These are phyloP conservation scores for Artemisia annua DNA, from an alignment of 129 eudicot genomes.

Conservation along the genomic window DNA sequence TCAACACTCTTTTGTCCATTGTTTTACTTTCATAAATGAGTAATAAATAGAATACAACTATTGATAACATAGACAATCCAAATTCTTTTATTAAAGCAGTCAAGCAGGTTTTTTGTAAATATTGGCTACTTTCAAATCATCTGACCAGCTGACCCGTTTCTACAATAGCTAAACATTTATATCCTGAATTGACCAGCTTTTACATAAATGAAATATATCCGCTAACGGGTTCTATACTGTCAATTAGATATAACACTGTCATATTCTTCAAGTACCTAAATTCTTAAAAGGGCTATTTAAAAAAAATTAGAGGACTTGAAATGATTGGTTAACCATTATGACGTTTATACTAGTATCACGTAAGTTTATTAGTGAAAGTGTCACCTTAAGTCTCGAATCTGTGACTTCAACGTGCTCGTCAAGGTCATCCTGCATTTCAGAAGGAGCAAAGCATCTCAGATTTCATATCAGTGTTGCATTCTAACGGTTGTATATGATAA, in stretches of 20 bases:
- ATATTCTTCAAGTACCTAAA: not conserved
- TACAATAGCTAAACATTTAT: not conserved
- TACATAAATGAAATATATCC: not conserved
- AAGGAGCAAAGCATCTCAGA: conserved; percentile 19
- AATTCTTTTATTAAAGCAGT: not conserved
- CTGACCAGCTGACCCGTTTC: not conserved
- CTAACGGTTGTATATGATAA: not conserved
- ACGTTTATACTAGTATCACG: not conserved
- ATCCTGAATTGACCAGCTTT: conserved; percentile 5
- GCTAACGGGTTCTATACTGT: too few relatives aligned
- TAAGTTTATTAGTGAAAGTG: conserved; percentile 4
- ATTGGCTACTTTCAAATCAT: not conserved
- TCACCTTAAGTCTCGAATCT: conserved; percentile 82
- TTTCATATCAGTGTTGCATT: conserved; percentile 15
- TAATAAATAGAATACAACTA: not conserved
- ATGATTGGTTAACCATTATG: not conserved
- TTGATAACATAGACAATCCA: not conserved
- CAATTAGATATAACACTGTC: too few relatives aligned
- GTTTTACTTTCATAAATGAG: too few relatives aligned
- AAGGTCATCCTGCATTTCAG: conserved; percentile 72
- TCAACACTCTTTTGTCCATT: too few relatives aligned
- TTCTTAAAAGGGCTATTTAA: not conserved
- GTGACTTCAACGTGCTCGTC: conserved; percentile 82
- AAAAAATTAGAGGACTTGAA: not conserved
- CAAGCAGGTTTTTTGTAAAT: not conserved